Conservation (phyloP, 163 green algal species). For the Chlorella variabilis region DNA sequence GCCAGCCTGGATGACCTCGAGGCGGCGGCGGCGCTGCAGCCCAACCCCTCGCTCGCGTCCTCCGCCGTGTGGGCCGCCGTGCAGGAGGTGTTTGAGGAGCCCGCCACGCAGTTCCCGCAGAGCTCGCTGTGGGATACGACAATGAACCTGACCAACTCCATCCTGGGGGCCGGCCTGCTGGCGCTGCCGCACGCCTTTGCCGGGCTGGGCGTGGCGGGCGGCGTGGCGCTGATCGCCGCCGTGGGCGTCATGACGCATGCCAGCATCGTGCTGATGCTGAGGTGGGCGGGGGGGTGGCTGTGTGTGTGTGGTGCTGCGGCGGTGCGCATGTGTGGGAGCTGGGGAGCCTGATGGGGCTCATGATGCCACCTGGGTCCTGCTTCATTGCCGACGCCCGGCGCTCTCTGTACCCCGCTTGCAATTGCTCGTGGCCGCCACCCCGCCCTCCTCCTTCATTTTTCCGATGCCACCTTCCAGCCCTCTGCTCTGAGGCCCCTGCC, state of each 20-base stretch:
- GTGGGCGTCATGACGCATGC: conserved; percentile 10
- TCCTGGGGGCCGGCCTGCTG: conserved; percentile 35
- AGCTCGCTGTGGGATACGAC: conserved; percentile 15
- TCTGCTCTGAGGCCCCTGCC: neutral
- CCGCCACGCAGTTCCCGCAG: neutral
- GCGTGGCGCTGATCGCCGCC: neutral
- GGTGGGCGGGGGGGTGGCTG: too few species aligned
- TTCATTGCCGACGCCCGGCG: neutral
- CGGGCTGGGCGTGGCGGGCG: conserved; percentile 23
- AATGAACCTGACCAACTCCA: conserved; percentile 33
- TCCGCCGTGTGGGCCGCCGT: neutral
- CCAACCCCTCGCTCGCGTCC: neutral
- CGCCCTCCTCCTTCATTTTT: too few species aligned
- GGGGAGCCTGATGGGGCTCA: too few species aligned
- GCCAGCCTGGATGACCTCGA: neutral
- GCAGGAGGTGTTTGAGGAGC: neutral
- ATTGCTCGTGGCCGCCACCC: neutral
- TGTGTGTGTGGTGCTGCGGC: too few species aligned
- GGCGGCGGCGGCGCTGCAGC: neutral
- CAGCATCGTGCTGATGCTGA: conserved; percentile 10
- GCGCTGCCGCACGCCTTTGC: conserved; percentile 32
- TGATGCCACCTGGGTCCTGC: too few species aligned
- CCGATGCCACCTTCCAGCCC: too few species aligned
- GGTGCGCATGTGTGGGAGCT: too few species aligned
- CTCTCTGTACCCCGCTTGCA: neutral